A percentile compares a stretch with the other conserved stretches of the same genome.
These are phyloP conservation scores for Paradendryphiella salina DNA, from an alignment of 2,329 filamentous ascomycete genomes.

Conservation along the genomic window DNA sequence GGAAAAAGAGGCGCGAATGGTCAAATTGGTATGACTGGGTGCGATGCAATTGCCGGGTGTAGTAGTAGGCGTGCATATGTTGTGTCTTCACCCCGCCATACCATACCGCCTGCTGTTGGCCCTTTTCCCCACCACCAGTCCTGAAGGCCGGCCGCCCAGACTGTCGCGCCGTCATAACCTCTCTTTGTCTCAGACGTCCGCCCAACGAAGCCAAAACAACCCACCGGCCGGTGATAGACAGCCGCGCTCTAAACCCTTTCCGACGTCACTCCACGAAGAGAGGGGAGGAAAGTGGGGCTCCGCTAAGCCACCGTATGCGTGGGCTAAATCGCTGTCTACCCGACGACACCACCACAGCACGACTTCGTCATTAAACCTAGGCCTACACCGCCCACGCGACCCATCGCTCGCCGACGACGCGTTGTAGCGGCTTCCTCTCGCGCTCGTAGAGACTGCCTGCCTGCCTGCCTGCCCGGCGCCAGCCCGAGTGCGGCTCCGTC, in stretches of 20 bases:
- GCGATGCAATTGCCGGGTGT: neutral
- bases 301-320: conserved; percentile 34
- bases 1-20: neutral
- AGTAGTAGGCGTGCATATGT: neutral
- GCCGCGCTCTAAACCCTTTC: conserved; percentile 11
- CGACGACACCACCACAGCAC: conserved; percentile 30
- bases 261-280: conserved; percentile 27
- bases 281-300: conserved; percentile 24
- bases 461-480: conserved; percentile 24
- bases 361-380: conserved; percentile 26
- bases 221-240: conserved; percentile 3
- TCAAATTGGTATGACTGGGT: neutral
- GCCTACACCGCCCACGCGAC: conserved; percentile 8
- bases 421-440: conserved; percentile 11
- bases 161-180: conserved; percentile 18
- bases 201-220: conserved; percentile 2
- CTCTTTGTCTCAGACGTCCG: conserved; percentile 6
- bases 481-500: conserved; percentile 32
- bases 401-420: conserved; percentile 13
- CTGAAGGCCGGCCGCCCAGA: conserved; percentile 1
- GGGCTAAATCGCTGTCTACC: conserved; percentile 29
- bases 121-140: conserved; percentile 16
- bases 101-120: conserved; percentile 5
- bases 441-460: conserved; percentile 12
- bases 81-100: conserved; percentile 10